phyloP scores from a whole-genome alignment of 441 rosid species.

The Manihot esculenta region DNA sequence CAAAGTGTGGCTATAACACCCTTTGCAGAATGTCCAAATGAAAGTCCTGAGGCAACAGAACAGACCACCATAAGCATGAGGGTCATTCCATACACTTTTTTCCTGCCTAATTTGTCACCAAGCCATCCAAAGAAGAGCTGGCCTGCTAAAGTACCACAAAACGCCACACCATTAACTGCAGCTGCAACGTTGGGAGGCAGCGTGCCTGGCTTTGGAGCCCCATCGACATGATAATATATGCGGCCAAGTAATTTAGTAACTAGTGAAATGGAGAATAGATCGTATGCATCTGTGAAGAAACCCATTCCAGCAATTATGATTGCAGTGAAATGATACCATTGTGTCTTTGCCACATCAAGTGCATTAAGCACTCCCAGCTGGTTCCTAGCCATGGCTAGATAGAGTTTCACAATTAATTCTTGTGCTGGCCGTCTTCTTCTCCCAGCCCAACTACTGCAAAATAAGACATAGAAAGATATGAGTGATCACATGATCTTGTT shows the following conservation, averaged over 20 bases:
- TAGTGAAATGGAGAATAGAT: conserved; percentile 71
- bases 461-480: not conserved
- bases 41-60: conserved; percentile 68
- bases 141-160: conserved; percentile 67
- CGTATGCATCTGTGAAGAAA: conserved; percentile 80
- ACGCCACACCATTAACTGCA: conserved; percentile 76
- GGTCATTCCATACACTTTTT: conserved; percentile 73
- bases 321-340: conserved; percentile 81
- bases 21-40: conserved; percentile 48
- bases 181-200: conserved; percentile 74
- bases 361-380: conserved; percentile 58
- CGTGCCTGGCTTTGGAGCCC: conserved; percentile 58
- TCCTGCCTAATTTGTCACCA: conserved; percentile 72
- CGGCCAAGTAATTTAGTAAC: conserved; percentile 78
- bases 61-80: conserved; percentile 65
- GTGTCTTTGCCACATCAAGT: conserved; percentile 74
- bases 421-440: not conserved
- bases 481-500: not conserved
- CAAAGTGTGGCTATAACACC: conserved; percentile 66
- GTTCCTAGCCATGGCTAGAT: conserved; percentile 31
- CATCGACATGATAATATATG: conserved; percentile 66
- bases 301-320: conserved; percentile 84
- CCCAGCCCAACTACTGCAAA: not conserved
- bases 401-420: not conserved
- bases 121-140: conserved; percentile 91